phyloP scores from a whole-genome alignment of 2,329 filamentous ascomycete species.

The Hymenoscyphus salicellus region DNA sequence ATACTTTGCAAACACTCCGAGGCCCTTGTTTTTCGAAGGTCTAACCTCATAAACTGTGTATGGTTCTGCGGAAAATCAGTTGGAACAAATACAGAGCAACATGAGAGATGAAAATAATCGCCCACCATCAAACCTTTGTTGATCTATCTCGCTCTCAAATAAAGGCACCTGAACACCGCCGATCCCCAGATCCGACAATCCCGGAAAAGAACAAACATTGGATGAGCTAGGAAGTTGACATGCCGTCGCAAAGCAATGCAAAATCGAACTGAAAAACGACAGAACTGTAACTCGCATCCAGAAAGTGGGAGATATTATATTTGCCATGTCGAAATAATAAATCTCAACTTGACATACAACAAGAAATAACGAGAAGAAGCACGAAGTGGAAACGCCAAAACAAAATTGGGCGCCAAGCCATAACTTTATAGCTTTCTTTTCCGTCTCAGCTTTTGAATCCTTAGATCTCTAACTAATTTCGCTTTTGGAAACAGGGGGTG shows the following conservation, averaged over 20 bases:
- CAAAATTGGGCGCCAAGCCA: background rate
- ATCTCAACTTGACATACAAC: background rate
- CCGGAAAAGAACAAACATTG: background rate
- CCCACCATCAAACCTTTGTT: background rate
- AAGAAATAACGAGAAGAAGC: background rate
- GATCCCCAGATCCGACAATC: background rate
- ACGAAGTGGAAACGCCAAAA: no score
- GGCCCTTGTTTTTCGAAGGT: conserved; percentile 39
- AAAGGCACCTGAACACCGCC: background rate
- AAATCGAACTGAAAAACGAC: background rate
- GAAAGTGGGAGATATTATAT: background rate
- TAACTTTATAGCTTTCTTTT: background rate
- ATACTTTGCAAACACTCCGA: conserved; percentile 41
- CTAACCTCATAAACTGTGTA: conserved; percentile 29
- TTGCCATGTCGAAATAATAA: background rate
- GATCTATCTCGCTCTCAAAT: background rate
- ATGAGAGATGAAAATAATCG: no score
- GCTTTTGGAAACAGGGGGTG: background rate
- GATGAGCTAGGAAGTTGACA: background rate
- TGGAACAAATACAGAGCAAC: background rate
- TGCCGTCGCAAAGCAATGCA: background rate
- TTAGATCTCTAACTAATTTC: background rate
- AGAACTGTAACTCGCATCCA: background rate
- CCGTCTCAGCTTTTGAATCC: background rate
- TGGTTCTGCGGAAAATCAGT: background rate